Evolutionary conservation across 192 early-diverging fungal genomes (phyloP).

Genomic region (Coemansia javaensis): DNA sequence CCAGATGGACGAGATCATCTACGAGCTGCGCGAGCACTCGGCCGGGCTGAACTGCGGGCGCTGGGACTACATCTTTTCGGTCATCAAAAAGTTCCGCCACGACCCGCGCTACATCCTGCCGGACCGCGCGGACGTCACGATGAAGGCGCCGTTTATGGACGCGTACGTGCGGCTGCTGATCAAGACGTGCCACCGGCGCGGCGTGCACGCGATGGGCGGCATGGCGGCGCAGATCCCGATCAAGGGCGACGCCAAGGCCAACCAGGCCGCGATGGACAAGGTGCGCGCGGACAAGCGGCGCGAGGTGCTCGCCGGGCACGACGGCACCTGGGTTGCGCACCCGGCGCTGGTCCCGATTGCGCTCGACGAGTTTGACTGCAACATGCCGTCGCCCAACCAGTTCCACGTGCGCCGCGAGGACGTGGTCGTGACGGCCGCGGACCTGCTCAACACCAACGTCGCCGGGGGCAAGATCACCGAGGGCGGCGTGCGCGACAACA

Average conservation of each 20-base stretch:
- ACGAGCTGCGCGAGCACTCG: conserved; percentile 97
- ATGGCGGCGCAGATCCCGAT: conserved; percentile 99
- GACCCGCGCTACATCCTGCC: conserved; percentile 83
- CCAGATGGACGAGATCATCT: conserved; percentile 99
- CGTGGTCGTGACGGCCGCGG: conserved; percentile 72
- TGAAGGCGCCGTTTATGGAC: conserved; percentile 98
- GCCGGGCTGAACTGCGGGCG: conserved; percentile 98
- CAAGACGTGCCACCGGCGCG: conserved; percentile 97
- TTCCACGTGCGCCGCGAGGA: conserved; percentile 89
- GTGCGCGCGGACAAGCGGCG: conserved; percentile 93
- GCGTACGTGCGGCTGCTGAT: conserved; percentile 95
- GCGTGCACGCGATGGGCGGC: conserved; percentile 99
- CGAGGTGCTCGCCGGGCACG: conserved; percentile 93
- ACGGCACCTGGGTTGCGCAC: conserved; percentile 96
- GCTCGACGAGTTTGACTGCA: conserved; percentile 81
- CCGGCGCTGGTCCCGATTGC: conserved; percentile 92
- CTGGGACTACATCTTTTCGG: conserved; percentile 99
- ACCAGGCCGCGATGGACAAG: conserved; percentile 87
- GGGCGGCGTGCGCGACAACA: conserved; percentile 84
- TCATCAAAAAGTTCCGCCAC: conserved; percentile 96
- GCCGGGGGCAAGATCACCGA: conserved; percentile 78
- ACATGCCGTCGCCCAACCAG: conserved; percentile 97
- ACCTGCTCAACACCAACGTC: conserved; percentile 77
- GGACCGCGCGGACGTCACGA: conserved; percentile 84
- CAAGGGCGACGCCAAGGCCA: conserved; percentile 86